phyloP scores from a whole-genome alignment of 139 green algal species.

The Chlorella vulgaris region DNA sequence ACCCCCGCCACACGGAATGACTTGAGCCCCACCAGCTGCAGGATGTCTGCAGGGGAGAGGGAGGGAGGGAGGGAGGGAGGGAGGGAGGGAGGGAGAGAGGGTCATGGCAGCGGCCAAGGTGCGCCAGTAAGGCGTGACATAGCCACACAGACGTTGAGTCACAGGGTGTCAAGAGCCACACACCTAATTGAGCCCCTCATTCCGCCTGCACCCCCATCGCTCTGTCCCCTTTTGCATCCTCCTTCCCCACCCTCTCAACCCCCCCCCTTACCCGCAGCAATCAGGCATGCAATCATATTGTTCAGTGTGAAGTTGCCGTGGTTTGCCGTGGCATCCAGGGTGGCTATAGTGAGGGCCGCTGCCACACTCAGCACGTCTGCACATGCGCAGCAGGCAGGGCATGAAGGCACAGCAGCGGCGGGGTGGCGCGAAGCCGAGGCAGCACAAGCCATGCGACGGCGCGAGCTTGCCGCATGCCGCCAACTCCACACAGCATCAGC shows the following conservation, averaged over 20 bases:
- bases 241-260: too few species aligned
- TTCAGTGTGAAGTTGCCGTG: constrained; percentile 83
- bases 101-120: background rate
- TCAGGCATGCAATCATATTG: constrained; percentile 68
- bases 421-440: too few species aligned
- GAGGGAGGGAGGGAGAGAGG: background rate
- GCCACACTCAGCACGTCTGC: constrained; percentile 39
- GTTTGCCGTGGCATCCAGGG: constrained; percentile 50
- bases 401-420: background rate
- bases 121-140: too few species aligned
- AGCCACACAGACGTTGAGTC: too few species aligned
- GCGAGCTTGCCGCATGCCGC: too few species aligned
- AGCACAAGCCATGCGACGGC: background rate
- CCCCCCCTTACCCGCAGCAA: constrained; percentile 32
- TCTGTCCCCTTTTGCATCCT: too few species aligned
- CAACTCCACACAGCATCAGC: too few species aligned
- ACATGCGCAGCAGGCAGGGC: background rate
- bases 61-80: background rate
- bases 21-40: constrained; percentile 73
- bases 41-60: constrained; percentile 49
- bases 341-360: constrained; percentile 56
- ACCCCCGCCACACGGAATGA: constrained; percentile 78
- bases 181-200: too few species aligned
- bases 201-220: too few species aligned
- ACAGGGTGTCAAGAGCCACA: too few species aligned